Evolutionary conservation across 495 filamentous ascomycete species (phyloP).

Genomic region (Podospora bellae-mahoneyi): DNA sequence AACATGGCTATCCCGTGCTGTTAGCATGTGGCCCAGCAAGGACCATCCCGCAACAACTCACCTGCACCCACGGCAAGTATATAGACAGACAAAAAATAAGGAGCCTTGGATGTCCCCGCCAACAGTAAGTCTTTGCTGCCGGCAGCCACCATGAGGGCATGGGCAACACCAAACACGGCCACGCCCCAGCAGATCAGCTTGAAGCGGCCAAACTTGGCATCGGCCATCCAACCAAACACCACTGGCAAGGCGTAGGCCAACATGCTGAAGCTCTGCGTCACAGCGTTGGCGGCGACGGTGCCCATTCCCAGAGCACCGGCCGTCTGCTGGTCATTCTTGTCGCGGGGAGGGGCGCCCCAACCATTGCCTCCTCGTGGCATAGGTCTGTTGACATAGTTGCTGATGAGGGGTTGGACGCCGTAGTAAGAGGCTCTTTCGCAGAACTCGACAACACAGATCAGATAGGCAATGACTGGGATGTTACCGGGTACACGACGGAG

Average conservation of each 20-base stretch:
- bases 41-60: constrained; percentile 40
- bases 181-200: constrained; percentile 62
- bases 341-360: constrained; percentile 54
- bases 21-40: not conserved
- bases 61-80: constrained; percentile 62
- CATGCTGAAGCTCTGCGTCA: constrained; percentile 59
- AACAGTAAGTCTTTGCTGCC: constrained; percentile 58
- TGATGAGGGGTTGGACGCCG: constrained; percentile 53
- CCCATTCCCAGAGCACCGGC: constrained; percentile 60
- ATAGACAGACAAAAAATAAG: constrained; percentile 58
- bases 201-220: constrained; percentile 57
- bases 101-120: constrained; percentile 51
- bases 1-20: constrained; percentile 43
- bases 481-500: constrained; percentile 56
- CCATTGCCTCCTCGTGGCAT: constrained; percentile 59
- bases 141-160: constrained; percentile 60
- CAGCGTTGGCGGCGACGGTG: constrained; percentile 55
- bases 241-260: constrained; percentile 59
- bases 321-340: constrained; percentile 45
- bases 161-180: constrained; percentile 60
- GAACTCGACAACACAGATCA: constrained; percentile 59
- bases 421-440: constrained; percentile 61
- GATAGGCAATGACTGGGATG: constrained; percentile 51
- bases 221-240: constrained; percentile 55
- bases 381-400: constrained; percentile 57